Conservation (phyloP, 192 early-diverging fungal species). For the Backusella australiensis region DNA sequence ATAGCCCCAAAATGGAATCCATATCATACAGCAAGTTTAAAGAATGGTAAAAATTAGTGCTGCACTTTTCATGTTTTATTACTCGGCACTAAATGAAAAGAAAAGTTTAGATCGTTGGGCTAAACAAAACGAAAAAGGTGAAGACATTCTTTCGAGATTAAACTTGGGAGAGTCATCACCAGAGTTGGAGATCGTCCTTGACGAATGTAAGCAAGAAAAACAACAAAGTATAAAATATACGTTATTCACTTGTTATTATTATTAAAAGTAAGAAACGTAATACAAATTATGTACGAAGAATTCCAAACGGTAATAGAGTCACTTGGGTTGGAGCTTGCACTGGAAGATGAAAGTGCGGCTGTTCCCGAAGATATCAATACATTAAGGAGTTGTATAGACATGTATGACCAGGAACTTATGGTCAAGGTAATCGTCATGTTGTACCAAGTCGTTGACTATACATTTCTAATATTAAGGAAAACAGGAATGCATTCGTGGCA, state of each 20-base stretch:
- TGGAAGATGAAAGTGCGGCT: not conserved
- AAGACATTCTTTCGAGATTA: not conserved
- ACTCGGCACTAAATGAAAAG: not conserved
- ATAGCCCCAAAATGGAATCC: not conserved
- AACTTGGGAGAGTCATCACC: not conserved
- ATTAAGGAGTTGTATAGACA: conserved; percentile 8
- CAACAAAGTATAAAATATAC: not conserved
- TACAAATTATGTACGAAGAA: conserved; percentile 14
- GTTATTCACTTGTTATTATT: not conserved
- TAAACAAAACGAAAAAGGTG: conserved; percentile 10
- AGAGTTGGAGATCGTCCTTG: conserved; percentile 1
- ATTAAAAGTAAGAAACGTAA: not conserved
- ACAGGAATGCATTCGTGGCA: conserved; percentile 15
- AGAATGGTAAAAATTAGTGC: not conserved
- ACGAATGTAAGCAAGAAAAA: not conserved
- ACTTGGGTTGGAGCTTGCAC: not conserved
- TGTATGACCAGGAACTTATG: conserved; percentile 22
- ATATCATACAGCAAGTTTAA: conserved; percentile 1
- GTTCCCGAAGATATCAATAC: not conserved
- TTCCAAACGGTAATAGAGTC: not conserved
- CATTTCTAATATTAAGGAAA: not conserved
- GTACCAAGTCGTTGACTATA: not conserved
- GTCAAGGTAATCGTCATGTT: conserved; percentile 1
- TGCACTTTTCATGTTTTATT: not conserved
- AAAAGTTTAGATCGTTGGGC: conserved; percentile 11